Percentiles rank a stretch among this genome's conserved stretches.
phyloP scores from a whole-genome alignment of 768 basidiomycete species.

The Nidularia sp. region DNA sequence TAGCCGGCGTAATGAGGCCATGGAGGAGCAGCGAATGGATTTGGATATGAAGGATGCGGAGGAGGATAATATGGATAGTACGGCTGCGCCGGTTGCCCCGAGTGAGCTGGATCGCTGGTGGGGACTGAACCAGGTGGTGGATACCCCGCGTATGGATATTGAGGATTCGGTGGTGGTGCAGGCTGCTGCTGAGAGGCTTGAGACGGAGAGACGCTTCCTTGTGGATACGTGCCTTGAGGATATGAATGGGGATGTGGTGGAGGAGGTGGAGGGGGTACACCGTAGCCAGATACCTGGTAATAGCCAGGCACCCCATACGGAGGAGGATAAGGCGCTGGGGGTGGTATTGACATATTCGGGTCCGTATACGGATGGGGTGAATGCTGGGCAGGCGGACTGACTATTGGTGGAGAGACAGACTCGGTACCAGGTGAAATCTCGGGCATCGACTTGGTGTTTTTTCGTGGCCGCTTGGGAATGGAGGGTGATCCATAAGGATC shows the following conservation, averaged over 20 bases:
- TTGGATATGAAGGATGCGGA: slow-evolving; percentile 4
- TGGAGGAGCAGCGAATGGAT: slow-evolving; percentile 7
- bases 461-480: slow-evolving; percentile 30
- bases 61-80: slow-evolving; percentile 2
- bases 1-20: slow-evolving; percentile 2
- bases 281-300: slow-evolving; percentile 15
- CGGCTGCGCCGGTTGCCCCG: neutral
- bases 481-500: slow-evolving; percentile 32
- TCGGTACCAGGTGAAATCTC: slow-evolving; percentile 12
- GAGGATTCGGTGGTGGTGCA: neutral
- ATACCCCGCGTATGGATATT: slow-evolving; percentile 7
- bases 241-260: slow-evolving; percentile 4
- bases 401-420: slow-evolving; percentile 8
- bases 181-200: slow-evolving; percentile 1
- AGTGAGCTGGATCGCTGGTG: neutral
- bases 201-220: neutral
- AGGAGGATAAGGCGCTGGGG: slow-evolving; percentile 20
- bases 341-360: slow-evolving; percentile 14
- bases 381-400: slow-evolving; percentile 14
- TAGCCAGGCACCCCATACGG: slow-evolving; percentile 23
- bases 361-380: slow-evolving; percentile 17
- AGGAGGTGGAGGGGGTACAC: slow-evolving; percentile 4
- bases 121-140: slow-evolving; percentile 3
- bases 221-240: slow-evolving; percentile 5
- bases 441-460: slow-evolving; percentile 21